Conservation (phyloP, 2,329 filamentous ascomycete species). For the Aureobasidium uvarum region DNA sequence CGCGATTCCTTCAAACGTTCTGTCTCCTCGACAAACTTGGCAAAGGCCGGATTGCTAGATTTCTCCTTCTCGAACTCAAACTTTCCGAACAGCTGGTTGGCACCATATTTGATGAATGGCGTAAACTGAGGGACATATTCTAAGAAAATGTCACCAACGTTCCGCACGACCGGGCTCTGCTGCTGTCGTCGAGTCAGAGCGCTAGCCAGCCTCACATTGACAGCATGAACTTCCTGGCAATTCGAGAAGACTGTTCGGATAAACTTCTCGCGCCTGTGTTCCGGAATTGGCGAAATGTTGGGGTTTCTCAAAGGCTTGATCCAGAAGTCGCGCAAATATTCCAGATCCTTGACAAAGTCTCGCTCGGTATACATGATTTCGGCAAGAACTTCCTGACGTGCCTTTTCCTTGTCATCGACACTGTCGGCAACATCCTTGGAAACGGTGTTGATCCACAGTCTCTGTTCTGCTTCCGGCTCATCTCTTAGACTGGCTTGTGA, state of each 20-base stretch:
- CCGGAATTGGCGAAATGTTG: constrained; percentile 78
- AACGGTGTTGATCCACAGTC: constrained; percentile 98
- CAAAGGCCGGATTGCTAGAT: constrained; percentile 76
- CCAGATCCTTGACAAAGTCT: constrained; percentile 97
- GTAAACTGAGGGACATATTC: constrained; percentile 90
- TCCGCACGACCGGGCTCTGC: constrained; percentile 81
- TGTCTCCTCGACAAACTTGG: constrained; percentile 92
- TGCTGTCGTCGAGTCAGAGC: constrained; percentile 88
- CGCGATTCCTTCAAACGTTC: constrained; percentile 94
- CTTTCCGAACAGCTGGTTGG: constrained; percentile 93
- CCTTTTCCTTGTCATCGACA: constrained; percentile 88
- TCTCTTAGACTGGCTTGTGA: constrained; percentile 74
- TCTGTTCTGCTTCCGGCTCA: constrained; percentile 89
- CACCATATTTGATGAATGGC: constrained; percentile 94
- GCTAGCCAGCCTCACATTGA: constrained; percentile 85
- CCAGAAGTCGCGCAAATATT: constrained; percentile 98
- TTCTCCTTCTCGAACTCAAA: constrained; percentile 98
- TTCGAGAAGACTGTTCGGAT: constrained; percentile 95
- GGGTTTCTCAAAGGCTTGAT: constrained; percentile 84
- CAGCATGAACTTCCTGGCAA: constrained; percentile 87
- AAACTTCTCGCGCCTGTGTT: constrained; percentile 82
- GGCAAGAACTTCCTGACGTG: constrained; percentile 95
- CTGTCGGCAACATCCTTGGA: constrained; percentile 91
- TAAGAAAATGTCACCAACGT: constrained; percentile 90
- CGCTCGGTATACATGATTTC: constrained; percentile 98